phyloP scores from a whole-genome alignment of 148 eudicot genomes.

The Fagopyrum homotropicum region DNA sequence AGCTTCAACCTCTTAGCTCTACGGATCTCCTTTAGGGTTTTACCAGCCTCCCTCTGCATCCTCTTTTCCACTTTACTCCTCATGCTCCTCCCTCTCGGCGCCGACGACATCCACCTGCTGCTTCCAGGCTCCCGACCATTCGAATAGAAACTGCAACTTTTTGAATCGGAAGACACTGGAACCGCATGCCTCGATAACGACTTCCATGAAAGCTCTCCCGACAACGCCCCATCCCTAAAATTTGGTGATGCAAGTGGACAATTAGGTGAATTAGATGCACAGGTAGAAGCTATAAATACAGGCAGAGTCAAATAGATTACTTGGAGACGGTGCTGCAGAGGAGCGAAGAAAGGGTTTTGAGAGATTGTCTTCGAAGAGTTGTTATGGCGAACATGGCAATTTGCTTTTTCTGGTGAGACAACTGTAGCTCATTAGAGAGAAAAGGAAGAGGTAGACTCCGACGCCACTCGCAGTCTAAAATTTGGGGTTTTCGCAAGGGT shows the following conservation, averaged over 20 bases:
- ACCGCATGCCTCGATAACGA: slow-evolving; percentile 11
- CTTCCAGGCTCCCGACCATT: slow-evolving; percentile 26
- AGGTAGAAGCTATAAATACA: neutral
- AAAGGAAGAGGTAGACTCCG: neutral
- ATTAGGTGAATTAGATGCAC: slow-evolving; percentile 9
- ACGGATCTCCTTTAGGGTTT: slow-evolving; percentile 74
- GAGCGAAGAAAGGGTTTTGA: slow-evolving; percentile 33
- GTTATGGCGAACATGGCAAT: slow-evolving; percentile 27
- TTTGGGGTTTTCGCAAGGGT: slow-evolving; percentile 10
- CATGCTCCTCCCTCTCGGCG: slow-evolving; percentile 55
- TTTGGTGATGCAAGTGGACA: slow-evolving; percentile 7
- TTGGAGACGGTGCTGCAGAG: slow-evolving; percentile 21
- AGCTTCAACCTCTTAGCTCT: slow-evolving; percentile 64
- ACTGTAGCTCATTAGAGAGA: neutral
- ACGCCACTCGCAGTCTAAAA: neutral
- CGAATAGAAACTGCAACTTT: slow-evolving; percentile 11
- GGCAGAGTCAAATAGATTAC: slow-evolving; percentile 17
- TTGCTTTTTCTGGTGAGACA: neutral
- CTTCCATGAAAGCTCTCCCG: slow-evolving; percentile 15
- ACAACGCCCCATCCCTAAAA: slow-evolving; percentile 28
- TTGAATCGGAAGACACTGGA: slow-evolving; percentile 9
- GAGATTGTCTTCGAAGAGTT: slow-evolving; percentile 29
- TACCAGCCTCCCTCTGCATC: slow-evolving; percentile 83
- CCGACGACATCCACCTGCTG: slow-evolving; percentile 49
- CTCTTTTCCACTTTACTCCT: slow-evolving; percentile 85